A percentile compares a stretch with the other conserved stretches of the same genome.
These are phyloP conservation scores for Candolleomyces eurysporus DNA, from an alignment of 768 basidiomycete species.

Conservation along the genomic window DNA sequence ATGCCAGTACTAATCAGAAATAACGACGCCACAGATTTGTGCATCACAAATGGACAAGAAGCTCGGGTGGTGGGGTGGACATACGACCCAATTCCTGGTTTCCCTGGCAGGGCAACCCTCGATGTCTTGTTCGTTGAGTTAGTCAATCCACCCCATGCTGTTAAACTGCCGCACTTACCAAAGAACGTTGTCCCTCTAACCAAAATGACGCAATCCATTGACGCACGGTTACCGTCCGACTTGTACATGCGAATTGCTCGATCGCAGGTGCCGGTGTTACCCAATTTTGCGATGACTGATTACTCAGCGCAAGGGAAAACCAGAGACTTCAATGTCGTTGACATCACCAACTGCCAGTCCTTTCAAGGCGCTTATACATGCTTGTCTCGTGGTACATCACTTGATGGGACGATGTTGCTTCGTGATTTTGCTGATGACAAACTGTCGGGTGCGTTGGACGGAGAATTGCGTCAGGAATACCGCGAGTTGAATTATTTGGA, in stretches of 20 bases:
- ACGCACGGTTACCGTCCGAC: too few species aligned
- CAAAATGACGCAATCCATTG: too few species aligned
- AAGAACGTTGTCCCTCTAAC: too few species aligned
- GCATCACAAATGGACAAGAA: too few species aligned
- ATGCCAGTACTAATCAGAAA: too few species aligned
- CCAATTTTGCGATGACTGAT: constrained; percentile 34
- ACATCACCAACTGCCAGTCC: neutral
- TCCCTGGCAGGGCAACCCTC: too few species aligned
- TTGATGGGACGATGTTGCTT: neutral
- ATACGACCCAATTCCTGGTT: too few species aligned
- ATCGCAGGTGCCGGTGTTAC: constrained; percentile 22
- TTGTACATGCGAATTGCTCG: neutral
- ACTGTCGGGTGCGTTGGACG: neutral
- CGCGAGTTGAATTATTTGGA: neutral
- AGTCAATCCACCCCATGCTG: too few species aligned
- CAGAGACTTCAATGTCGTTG: constrained; percentile 3
- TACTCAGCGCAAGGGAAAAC: constrained; percentile 34
- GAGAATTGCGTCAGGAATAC: neutral
- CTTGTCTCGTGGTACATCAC: neutral
- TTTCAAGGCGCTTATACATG: neutral
- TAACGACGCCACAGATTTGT: too few species aligned
- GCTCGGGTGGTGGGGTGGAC: too few species aligned
- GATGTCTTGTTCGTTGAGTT: too few species aligned
- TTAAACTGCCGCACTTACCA: too few species aligned
- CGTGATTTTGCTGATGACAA: neutral